Percentiles rank a stretch among this genome's conserved stretches.
phyloP scores from a whole-genome alignment of 2,329 filamentous ascomycete genomes.

The Nannizzia gypsea region DNA sequence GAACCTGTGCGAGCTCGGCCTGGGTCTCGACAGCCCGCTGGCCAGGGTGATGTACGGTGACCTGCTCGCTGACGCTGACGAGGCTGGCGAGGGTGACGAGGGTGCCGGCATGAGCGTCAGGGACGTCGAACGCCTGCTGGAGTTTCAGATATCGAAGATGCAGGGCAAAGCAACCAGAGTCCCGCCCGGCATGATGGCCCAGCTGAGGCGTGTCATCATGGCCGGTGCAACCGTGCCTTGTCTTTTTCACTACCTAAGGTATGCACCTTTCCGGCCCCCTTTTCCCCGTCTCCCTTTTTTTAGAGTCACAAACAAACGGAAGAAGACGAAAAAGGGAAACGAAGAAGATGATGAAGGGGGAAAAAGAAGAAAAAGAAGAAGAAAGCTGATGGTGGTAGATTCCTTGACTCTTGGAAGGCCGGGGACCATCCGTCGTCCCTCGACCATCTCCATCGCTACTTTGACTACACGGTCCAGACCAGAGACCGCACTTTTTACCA shows the following conservation, averaged over 20 bases:
- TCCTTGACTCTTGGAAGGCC: constrained; percentile 82
- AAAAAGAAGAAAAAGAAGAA: background rate
- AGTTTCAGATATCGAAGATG: constrained; percentile 79
- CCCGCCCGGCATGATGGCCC: constrained; percentile 58
- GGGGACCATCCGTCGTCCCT: constrained; percentile 85
- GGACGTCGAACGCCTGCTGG: constrained; percentile 63
- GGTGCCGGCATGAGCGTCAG: constrained; percentile 33
- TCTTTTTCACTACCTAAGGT: constrained; percentile 64
- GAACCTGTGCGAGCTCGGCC: constrained; percentile 48
- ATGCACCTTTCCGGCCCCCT: constrained; percentile 14
- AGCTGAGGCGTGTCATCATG: constrained; percentile 56
- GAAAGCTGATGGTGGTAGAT: constrained; percentile 39
- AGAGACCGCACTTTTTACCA: constrained; percentile 80
- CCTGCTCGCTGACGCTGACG: constrained; percentile 29
- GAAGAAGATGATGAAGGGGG: background rate
- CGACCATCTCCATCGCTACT: constrained; percentile 85
- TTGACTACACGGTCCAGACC: constrained; percentile 88
- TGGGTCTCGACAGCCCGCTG: constrained; percentile 41
- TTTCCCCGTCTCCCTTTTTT: background rate
- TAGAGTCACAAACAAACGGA: background rate
- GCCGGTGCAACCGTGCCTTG: constrained; percentile 59
- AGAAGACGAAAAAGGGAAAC: background rate
- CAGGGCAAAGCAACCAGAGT: constrained; percentile 77
- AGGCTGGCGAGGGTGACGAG: constrained; percentile 21
- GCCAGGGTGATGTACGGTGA: constrained; percentile 42